These are phyloP conservation scores for Globisporangium okanoganense DNA, from an alignment of 352 stramenopile species.

Conservation along the genomic window DNA sequence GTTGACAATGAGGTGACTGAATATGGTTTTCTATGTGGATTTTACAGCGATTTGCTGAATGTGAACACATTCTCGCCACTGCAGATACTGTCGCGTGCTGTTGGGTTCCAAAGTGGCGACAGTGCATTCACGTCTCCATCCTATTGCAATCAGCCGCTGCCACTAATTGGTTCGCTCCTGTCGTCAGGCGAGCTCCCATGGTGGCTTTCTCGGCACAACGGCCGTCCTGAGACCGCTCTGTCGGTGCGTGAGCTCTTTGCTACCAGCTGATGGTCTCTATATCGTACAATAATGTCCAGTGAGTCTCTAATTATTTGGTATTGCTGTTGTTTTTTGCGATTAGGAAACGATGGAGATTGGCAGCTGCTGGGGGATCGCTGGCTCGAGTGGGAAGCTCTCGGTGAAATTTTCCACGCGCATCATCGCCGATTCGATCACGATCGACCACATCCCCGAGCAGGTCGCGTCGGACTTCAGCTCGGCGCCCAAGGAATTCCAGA, in stretches of 20 bases:
- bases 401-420: conserved; percentile 71
- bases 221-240: conserved; percentile 67
- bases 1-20: background rate
- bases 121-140: conserved; percentile 56
- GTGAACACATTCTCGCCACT: conserved; percentile 28
- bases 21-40: background rate
- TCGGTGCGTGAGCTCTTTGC: conserved; percentile 40
- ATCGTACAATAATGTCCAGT: background rate
- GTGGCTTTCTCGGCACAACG: conserved; percentile 78
- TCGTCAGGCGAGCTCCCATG: conserved; percentile 53
- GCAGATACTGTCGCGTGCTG: conserved; percentile 23
- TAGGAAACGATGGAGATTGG: conserved; percentile 85
- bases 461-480: conserved; percentile 71
- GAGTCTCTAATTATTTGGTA: background rate
- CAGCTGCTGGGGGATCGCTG: conserved; percentile 72
- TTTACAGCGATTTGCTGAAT: conserved; percentile 52
- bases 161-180: conserved; percentile 33
- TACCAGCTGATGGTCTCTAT: background rate
- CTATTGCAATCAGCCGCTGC: conserved; percentile 34
- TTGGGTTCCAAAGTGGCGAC: conserved; percentile 27
- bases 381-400: conserved; percentile 56
- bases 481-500: conserved; percentile 56
- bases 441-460: conserved; percentile 76
- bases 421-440: conserved; percentile 56
- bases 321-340: background rate